phyloP scores from a whole-genome alignment of 345 rosid genomes.

The Eucalyptus sp. region DNA sequence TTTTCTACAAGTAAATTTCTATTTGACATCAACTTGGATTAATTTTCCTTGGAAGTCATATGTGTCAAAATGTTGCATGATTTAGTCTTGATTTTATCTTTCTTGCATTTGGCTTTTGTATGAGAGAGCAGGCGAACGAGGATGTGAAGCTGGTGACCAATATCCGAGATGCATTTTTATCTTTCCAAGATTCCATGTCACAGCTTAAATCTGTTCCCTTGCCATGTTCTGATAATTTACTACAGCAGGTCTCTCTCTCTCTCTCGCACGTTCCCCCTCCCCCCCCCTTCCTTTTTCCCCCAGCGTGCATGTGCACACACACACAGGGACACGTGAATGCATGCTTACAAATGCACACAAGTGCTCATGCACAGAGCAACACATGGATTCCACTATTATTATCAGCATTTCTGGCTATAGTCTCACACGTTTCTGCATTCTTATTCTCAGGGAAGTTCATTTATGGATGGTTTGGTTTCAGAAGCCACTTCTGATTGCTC shows the following conservation, averaged over 20 bases:
- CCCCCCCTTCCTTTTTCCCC: too few relatives aligned
- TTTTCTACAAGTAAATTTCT: neutral
- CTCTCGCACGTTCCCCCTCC: neutral
- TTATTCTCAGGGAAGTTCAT: conserved; percentile 37
- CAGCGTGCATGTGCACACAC: neutral
- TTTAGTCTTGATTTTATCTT: neutral
- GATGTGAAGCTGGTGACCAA: conserved; percentile 50
- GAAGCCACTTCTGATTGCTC: conserved; percentile 23
- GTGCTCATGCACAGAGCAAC: neutral
- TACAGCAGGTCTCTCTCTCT: conserved; percentile 32
- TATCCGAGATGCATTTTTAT: conserved; percentile 48
- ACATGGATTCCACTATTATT: neutral
- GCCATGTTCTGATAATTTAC: conserved; percentile 29
- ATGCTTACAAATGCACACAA: neutral
- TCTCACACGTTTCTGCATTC: neutral
- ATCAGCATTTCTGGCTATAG: neutral
- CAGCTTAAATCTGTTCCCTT: conserved; percentile 25
- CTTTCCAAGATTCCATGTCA: conserved; percentile 42
- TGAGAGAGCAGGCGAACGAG: conserved; percentile 53
- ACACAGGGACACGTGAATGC: neutral
- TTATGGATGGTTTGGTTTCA: conserved; percentile 18
- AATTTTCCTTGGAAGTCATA: neutral
- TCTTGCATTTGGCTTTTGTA: conserved; percentile 1
- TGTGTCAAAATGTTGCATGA: neutral
- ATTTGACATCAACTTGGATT: neutral